A percentile compares a stretch with the other conserved stretches of the same genome.
Evolutionary conservation across 805 yeast genomes (phyloP).

Genomic region (Saturnispora mendoncae): DNA sequence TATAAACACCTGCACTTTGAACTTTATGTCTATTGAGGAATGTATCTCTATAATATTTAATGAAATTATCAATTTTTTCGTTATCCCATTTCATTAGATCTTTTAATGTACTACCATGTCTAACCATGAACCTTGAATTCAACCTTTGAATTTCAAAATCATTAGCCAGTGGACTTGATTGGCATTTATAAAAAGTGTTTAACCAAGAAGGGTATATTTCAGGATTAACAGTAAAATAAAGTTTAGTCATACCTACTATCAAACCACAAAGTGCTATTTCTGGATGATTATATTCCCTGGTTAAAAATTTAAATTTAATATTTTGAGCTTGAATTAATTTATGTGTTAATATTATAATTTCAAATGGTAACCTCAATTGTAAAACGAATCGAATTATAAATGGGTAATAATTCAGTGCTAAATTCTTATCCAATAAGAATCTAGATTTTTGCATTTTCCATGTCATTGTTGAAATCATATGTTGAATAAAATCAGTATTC

Average conservation of each 20-base stretch:
- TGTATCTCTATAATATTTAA: constrained; percentile 33
- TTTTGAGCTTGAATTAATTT: constrained; percentile 20
- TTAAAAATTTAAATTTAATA: constrained; percentile 11
- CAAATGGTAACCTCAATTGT: constrained; percentile 42
- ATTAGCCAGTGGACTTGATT: background rate
- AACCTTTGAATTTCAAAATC: constrained; percentile 13
- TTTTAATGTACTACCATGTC: constrained; percentile 23
- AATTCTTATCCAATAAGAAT: background rate
- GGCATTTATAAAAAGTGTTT: constrained; percentile 9
- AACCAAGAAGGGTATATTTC: constrained; percentile 25
- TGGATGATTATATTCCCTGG: constrained; percentile 22
- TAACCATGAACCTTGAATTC: constrained; percentile 14
- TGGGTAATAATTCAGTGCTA: constrained; percentile 29
- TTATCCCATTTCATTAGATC: constrained; percentile 42
- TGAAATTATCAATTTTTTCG: constrained; percentile 36
- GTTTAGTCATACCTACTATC: constrained; percentile 27
- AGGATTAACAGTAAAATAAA: constrained; percentile 25
- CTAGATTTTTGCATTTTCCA: background rate
- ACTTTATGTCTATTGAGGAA: background rate
- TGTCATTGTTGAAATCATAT: background rate
- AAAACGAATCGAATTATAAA: constrained; percentile 34
- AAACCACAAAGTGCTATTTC: constrained; percentile 32
- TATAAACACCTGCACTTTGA: too few species aligned
- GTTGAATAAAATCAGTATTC: background rate
- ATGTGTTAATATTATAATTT: constrained; percentile 32